A percentile compares a stretch with the other conserved stretches of the same genome.
Conservation (phyloP, 1,139 yeast genomes). For the Candida sp. region DNA sequence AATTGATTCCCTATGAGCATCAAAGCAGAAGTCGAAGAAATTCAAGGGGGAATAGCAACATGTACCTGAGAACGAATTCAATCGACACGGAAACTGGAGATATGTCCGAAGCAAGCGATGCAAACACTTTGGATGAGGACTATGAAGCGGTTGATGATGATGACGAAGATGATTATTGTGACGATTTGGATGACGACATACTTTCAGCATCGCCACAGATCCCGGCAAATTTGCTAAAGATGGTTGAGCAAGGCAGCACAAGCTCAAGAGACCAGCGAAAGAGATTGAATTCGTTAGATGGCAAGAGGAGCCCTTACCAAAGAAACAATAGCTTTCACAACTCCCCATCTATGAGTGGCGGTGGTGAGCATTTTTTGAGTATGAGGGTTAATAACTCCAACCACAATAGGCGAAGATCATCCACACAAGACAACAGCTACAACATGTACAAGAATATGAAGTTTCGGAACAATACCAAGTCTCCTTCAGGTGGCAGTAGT, state of each 20-base stretch:
- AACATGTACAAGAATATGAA: conserved; percentile 22
- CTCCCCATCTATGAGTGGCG: not conserved
- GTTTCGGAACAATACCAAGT: conserved; percentile 20
- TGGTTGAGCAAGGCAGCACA: conserved; percentile 52
- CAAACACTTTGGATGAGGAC: not conserved
- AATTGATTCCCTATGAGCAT: conserved; percentile 47
- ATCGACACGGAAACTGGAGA: conserved; percentile 7
- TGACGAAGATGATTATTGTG: conserved; percentile 37
- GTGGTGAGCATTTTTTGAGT: conserved; percentile 3
- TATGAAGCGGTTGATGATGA: conserved; percentile 21
- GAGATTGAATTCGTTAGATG: conserved; percentile 2
- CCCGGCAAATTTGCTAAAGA: conserved; percentile 59
- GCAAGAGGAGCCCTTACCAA: not conserved
- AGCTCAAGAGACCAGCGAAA: not conserved
- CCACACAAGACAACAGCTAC: conserved; percentile 26
- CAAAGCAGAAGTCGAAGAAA: conserved; percentile 13
- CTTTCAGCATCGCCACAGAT: conserved; percentile 71
- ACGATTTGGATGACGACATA: conserved; percentile 53
- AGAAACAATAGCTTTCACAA: conserved; percentile 1
- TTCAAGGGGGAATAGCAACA: conserved; percentile 3
- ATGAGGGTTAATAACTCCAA: not conserved
- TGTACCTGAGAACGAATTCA: conserved; percentile 5
- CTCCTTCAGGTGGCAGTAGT: not conserved
- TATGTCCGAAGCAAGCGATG: not conserved
- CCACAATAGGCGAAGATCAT: conserved; percentile 33